A percentile compares a stretch with the other conserved stretches of the same genome.
Evolutionary conservation across 176 grass and related monocot species (phyloP).

Genomic region (Triticum monococcum): DNA sequence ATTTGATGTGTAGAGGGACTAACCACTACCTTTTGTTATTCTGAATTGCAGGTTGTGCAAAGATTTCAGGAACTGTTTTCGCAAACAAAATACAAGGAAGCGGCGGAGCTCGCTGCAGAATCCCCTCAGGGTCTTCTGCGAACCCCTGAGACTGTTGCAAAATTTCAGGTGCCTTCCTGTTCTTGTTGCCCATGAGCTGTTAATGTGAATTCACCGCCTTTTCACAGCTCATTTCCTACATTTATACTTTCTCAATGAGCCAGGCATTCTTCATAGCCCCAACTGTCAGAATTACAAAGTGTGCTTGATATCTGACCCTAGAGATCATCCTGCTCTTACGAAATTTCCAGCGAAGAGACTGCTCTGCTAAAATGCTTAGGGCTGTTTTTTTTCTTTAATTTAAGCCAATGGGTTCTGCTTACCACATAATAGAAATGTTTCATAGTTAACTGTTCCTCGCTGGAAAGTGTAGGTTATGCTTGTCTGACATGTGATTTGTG

Average conservation of each 20-base stretch:
- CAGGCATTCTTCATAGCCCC: not conserved
- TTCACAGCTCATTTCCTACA: not conserved
- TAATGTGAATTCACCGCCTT: conserved; percentile 10
- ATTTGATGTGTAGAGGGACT: not conserved
- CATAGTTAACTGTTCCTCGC: not conserved
- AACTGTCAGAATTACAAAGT: not conserved
- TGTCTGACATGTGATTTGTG: not conserved
- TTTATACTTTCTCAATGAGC: not conserved
- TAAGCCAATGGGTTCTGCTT: not conserved
- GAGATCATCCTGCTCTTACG: not conserved
- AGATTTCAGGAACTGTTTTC: conserved; percentile 93
- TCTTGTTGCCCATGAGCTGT: conserved; percentile 2
- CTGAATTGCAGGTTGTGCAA: conserved; percentile 82
- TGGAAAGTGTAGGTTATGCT: not conserved
- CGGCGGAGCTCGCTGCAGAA: conserved; percentile 94
- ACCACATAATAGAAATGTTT: not conserved
- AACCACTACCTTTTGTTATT: conserved; percentile 2
- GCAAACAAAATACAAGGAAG: conserved; percentile 98
- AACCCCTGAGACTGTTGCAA: conserved; percentile 90
- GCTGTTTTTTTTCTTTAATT: not conserved
- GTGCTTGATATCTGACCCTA: not conserved
- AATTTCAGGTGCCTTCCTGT: conserved; percentile 73
- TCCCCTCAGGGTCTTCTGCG: conserved; percentile 88
- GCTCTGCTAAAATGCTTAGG: not conserved
- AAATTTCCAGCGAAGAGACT: not conserved